Evolutionary conservation across 495 filamentous ascomycete genomes (phyloP).

Genomic region (Trypethelium eluteriae): DNA sequence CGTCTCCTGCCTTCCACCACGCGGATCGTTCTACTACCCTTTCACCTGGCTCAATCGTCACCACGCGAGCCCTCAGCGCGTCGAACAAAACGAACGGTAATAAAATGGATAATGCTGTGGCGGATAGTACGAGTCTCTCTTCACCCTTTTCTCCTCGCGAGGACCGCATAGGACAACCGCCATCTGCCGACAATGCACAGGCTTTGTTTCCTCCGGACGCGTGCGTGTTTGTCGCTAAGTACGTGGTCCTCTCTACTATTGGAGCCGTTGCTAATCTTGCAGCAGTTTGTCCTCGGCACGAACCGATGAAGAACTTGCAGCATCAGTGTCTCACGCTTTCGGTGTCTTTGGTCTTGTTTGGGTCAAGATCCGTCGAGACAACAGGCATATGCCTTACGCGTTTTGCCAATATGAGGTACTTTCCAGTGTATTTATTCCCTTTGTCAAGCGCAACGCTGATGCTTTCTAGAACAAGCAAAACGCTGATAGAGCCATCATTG

Average conservation of each 20-base stretch:
- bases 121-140: neutral
- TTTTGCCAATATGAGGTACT: constrained; percentile 56
- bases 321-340: constrained; percentile 47
- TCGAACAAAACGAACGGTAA: neutral
- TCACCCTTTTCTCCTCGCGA: constrained; percentile 20
- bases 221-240: constrained; percentile 62
- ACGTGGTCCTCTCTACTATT: constrained; percentile 23
- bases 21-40: neutral
- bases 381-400: constrained; percentile 52
- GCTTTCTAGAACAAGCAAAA: constrained; percentile 34
- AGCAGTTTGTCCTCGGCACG: constrained; percentile 40
- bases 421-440: constrained; percentile 27
- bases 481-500: constrained; percentile 42
- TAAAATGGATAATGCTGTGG: neutral
- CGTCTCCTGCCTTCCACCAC: constrained; percentile 1
- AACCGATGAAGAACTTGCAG: constrained; percentile 45
- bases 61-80: constrained; percentile 12
- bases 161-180: constrained; percentile 24
- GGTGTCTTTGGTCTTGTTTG: constrained; percentile 47
- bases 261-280: neutral
- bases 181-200: constrained; percentile 49
- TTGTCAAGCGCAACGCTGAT: constrained; percentile 25
- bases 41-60: neutral
- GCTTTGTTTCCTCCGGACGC: constrained; percentile 45
- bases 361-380: constrained; percentile 56